phyloP scores from a whole-genome alignment of 2,329 filamentous ascomycete species.

The Berkeleyomyces rouxiae region DNA sequence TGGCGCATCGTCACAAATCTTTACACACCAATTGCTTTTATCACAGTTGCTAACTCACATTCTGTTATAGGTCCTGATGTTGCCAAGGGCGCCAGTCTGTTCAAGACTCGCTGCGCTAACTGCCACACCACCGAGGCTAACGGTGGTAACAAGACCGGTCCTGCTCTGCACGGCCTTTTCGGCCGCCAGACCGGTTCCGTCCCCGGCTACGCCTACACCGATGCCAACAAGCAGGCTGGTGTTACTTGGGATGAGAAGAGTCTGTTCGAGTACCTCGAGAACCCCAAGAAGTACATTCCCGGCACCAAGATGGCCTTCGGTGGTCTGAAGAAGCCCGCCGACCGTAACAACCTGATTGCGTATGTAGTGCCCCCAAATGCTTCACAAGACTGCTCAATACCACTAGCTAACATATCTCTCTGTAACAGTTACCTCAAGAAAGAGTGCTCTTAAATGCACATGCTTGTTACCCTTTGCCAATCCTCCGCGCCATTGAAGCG shows the following conservation, averaged over 20 bases:
- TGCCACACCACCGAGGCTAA: conserved; percentile 90
- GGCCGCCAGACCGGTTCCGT: conserved; percentile 88
- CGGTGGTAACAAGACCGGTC: conserved; percentile 96
- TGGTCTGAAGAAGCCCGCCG: conserved; percentile 99
- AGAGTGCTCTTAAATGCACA: conserved; percentile 11
- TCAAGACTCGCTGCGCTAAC: conserved; percentile 97
- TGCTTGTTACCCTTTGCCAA: neutral
- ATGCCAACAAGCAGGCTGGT: conserved; percentile 97
- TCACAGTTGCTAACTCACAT: neutral
- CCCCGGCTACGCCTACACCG: conserved; percentile 91
- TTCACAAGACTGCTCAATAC: neutral
- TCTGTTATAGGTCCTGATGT: conserved; percentile 47
- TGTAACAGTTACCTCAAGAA: conserved; percentile 12
- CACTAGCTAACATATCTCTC: neutral
- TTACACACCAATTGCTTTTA: neutral
- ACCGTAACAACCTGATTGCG: conserved; percentile 97
- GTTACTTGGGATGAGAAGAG: conserved; percentile 74
- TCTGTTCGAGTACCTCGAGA: conserved; percentile 97
- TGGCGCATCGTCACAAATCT: neutral
- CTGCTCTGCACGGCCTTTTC: conserved; percentile 92
- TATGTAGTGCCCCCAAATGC: conserved; percentile 33
- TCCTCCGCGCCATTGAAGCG: neutral
- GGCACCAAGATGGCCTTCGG: conserved; percentile 99
- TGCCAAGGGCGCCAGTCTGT: conserved; percentile 96
- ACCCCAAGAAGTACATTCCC: conserved; percentile 99